Base-by-base conservation (phyloP, 225 moss, liverwort and hornwort species). In the Physcomitrium patens region DNA sequence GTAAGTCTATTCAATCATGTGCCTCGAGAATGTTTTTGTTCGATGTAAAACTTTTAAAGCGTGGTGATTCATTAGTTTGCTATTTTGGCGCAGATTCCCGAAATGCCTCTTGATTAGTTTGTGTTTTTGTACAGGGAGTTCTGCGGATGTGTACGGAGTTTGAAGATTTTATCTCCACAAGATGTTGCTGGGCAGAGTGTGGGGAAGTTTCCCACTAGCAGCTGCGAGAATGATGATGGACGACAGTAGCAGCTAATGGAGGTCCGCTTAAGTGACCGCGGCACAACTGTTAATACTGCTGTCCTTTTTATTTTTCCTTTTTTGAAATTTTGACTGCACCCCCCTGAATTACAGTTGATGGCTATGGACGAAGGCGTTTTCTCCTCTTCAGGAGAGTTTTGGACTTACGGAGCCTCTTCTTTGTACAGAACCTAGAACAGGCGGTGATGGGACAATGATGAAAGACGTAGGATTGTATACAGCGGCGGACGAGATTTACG, bases 1-100 rank as follows among this genome's bases (percentile, higher is more conserved):
- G 88, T 88, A 78, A 47, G 88, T 73, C 1, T 54, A 27, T 37
- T 37, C 31, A 37, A 37, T 37, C 31, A 37, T 37, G 31, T 37
- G 31, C 4, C 5, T 37, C 31, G 7, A 37, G 7, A 37, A 4
- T 37, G 7, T 37, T 37, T 37, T 37, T 37, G 31, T 37, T 37
- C 31, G 7, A 37, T 37, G 2, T 37, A 3, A 4, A 37, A 4
- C 31, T 37, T 37, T 37, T 37, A 37, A 37, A 37, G 31, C 4
- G 31, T 37, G 7, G 7, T 37, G 31, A 37, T 4, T 4, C 31
- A 7, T 37, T 1, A 1, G 31, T 4, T 37, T 37, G 4, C 31
- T 37, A 2, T 7, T 37, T 4, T 37, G 31, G 31, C 7, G 31
- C 31, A 37, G 31, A 4, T 37, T 37, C 5, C 7, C 5, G 31